A percentile compares a stretch with the other conserved stretches of the same genome.
phyloP scores from a whole-genome alignment of 2,329 filamentous ascomycete species.

The Myriosclerotinia curreyana region DNA sequence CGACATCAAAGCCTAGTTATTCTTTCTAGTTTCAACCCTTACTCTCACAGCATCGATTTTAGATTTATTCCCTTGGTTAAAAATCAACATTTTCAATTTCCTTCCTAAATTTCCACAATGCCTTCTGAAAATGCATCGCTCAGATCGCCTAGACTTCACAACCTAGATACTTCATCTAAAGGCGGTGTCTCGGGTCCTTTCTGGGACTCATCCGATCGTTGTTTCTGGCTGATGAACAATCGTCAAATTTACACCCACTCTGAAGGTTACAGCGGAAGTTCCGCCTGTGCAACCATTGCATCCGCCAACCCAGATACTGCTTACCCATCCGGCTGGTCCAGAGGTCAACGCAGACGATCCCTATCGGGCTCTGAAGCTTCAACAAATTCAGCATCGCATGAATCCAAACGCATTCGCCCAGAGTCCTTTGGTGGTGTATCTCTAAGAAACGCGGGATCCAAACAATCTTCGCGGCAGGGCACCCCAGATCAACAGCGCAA shows the following conservation, averaged over 20 bases:
- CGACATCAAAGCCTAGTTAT: not conserved
- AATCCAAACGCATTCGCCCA: slow-evolving; percentile 12
- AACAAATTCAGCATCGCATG: slow-evolving; percentile 1
- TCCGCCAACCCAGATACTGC: slow-evolving; percentile 15
- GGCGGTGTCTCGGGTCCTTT: slow-evolving; percentile 19
- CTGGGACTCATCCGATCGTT: slow-evolving; percentile 15
- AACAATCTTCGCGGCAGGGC: not conserved
- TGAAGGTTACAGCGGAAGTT: slow-evolving; percentile 19
- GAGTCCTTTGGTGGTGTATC: not conserved
- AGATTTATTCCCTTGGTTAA: not conserved
- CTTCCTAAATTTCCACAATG: slow-evolving; percentile 1
- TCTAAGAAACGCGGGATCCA: not conserved
- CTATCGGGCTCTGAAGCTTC: slow-evolving; percentile 8
- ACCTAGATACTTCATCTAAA: slow-evolving; percentile 15
- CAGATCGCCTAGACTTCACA: slow-evolving; percentile 6
- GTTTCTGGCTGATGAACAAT: slow-evolving; percentile 18
- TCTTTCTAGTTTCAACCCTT: not conserved
- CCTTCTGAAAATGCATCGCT: not conserved
- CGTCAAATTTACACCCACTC: slow-evolving; percentile 20
- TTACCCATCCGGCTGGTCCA: slow-evolving; percentile 15
- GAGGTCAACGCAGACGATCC: slow-evolving; percentile 16
- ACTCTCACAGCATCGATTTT: not conserved
- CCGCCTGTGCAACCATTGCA: slow-evolving; percentile 20
- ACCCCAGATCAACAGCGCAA: slow-evolving; percentile 14
- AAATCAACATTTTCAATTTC: not conserved